Evolutionary conservation across 176 grass and related monocot genomes (phyloP).

Genomic region (Phoenix roebelenii): DNA sequence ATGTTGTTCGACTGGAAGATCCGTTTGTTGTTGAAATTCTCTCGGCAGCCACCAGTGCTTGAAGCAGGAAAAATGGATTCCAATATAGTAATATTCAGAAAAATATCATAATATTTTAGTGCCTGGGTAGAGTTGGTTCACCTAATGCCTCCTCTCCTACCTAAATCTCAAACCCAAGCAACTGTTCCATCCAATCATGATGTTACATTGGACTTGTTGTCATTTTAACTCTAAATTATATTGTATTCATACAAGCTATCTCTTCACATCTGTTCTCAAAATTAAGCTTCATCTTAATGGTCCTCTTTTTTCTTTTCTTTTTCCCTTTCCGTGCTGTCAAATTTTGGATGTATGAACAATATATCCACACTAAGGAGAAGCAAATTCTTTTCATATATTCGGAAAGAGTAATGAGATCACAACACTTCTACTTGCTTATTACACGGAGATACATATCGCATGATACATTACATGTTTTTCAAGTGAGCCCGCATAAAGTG

Average conservation of each 20-base stretch:
- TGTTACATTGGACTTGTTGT: slow-evolving; percentile 31
- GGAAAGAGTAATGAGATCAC: neutral
- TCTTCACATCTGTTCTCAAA: too few species aligned
- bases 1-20: too few species aligned
- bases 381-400: too few species aligned
- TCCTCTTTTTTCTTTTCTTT: neutral
- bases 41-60: too few species aligned
- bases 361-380: too few species aligned
- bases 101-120: too few species aligned
- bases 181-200: slow-evolving; percentile 30
- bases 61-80: too few species aligned
- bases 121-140: slow-evolving; percentile 28
- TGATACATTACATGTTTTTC: neutral
- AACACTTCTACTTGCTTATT: neutral
- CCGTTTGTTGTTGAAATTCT: too few species aligned
- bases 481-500: neutral
- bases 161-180: slow-evolving; percentile 26
- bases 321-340: neutral
- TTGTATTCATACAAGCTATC: too few species aligned
- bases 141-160: slow-evolving; percentile 37
- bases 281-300: too few species aligned
- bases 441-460: neutral
- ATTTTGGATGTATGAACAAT: neutral
- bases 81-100: too few species aligned
- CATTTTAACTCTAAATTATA: neutral